phyloP scores from a whole-genome alignment of 768 basidiomycete species.

The Panaeolus papilionaceus region DNA sequence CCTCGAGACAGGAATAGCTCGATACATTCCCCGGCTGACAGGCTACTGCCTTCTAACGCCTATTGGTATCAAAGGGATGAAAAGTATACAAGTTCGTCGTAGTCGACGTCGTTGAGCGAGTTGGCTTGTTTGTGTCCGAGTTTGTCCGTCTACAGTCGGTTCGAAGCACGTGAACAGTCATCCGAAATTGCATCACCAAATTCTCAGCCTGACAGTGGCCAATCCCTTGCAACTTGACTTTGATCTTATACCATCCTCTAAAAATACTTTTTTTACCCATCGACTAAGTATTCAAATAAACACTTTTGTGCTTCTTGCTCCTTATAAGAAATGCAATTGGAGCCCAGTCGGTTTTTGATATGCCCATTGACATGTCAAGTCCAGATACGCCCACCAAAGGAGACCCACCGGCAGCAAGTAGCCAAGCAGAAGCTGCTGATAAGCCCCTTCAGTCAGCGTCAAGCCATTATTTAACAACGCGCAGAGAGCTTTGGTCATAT shows the following conservation, averaged over 20 bases:
- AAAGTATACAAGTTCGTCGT: constrained; percentile 23
- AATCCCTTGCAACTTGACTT: background rate
- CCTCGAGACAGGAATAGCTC: constrained; percentile 62
- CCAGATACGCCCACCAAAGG: background rate
- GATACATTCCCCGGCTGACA: constrained; percentile 51
- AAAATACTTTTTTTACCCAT: constrained; percentile 16
- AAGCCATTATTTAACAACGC: constrained; percentile 46
- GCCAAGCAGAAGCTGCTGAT: background rate
- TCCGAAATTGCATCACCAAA: background rate
- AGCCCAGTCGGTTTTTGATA: background rate
- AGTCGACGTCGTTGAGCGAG: constrained; percentile 26
- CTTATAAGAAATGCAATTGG: constrained; percentile 9
- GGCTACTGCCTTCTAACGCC: constrained; percentile 29
- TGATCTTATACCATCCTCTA: constrained; percentile 4
- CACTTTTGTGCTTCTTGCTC: background rate
- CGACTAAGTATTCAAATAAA: background rate
- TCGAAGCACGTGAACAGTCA: constrained; percentile 26
- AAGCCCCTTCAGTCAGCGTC: background rate
- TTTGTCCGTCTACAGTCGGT: constrained; percentile 39
- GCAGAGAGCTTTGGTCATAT: constrained; percentile 61
- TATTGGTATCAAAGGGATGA: constrained; percentile 17
- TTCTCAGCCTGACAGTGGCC: background rate
- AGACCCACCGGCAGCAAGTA: background rate
- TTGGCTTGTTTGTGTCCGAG: constrained; percentile 37
- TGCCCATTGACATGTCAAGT: background rate